phyloP scores from a whole-genome alignment of 768 basidiomycete genomes.

The Calocybe gangraenosa region DNA sequence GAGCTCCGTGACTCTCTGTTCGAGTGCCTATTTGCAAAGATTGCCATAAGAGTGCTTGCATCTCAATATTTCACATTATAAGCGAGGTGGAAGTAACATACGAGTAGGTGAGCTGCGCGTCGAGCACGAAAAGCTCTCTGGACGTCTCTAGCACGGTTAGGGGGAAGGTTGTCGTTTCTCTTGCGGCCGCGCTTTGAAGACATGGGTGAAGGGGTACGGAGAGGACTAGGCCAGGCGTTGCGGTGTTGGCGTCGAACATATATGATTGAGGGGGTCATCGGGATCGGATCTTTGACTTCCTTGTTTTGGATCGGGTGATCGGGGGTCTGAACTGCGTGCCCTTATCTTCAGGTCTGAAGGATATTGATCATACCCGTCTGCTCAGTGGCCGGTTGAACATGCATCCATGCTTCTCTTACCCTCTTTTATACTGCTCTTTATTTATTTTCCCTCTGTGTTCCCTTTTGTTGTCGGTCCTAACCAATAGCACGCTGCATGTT shows the following conservation, averaged over 20 bases:
- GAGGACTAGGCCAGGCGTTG: constrained; percentile 23
- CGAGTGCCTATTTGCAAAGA: constrained; percentile 59
- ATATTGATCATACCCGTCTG: constrained; percentile 1
- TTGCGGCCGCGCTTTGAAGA: constrained; percentile 88
- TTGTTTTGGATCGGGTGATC: constrained; percentile 15
- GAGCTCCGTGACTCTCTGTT: constrained; percentile 74
- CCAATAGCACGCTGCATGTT: too few species aligned
- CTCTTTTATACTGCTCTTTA: background rate
- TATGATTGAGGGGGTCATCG: constrained; percentile 34
- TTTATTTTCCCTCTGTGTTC: too few species aligned
- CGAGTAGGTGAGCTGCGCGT: constrained; percentile 83
- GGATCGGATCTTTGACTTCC: constrained; percentile 24
- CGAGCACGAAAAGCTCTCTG: constrained; percentile 88
- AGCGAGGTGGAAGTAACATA: constrained; percentile 31
- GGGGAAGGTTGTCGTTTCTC: constrained; percentile 75
- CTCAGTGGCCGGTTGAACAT: background rate
- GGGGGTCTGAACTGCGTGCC: too few species aligned
- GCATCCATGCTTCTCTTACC: background rate
- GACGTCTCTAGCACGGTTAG: constrained; percentile 82
- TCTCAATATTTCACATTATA: constrained; percentile 34
- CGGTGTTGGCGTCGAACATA: constrained; percentile 29
- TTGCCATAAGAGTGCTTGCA: constrained; percentile 26
- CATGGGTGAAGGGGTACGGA: constrained; percentile 42
- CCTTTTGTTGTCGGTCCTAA: too few species aligned
- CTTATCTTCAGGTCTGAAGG: too few species aligned